Base-by-base conservation (phyloP, 768 basidiomycete species). In the Boletus huronensis region DNA sequence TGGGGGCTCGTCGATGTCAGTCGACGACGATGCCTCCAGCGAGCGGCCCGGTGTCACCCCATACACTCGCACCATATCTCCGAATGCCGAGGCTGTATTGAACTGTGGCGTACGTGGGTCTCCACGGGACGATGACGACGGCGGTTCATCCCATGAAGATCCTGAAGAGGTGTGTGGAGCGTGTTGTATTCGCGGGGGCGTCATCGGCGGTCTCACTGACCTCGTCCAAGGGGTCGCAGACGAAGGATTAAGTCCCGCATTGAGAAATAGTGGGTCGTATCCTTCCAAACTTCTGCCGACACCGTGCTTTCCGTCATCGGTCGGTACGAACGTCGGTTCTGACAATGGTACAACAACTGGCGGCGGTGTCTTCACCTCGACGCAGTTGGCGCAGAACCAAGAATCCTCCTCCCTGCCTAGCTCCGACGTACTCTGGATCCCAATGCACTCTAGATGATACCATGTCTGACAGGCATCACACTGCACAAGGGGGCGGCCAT, bases 401-500 rank as follows among this genome's bases (percentile, higher is more conserved):
- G 82, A 82, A 60, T 90, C 88, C 61, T 90, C 87, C 64, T 89
- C 88, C 46, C 71, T 79, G 7, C 88, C 90, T 16, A 92, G 74
- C 48, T 90, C 83, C 11, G 77, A 70, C 32, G 82, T 77, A 60
- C 76, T 78, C 48, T 71, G 72, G 60, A 93, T 87, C 48, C 88
- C 90, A 35, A 93, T 84, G 69, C 90, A 93, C 41, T 81, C 72
- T 31, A 90, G 76, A 70, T 93, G 90, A 65, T 87, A 92, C 90
- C 90, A 93, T 16, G 76, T 84, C 65, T 82, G 76, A 67, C 90
- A 93, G 5, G 78, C 77, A 61, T 93, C 90, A 60, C 90, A 93
- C 62, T 91, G 90, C 31, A 93, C 91, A 43, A 89, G 76, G 54
- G 83, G 80, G n/a, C 85, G 75, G 4, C 85, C 89, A 54, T 90